Evolutionary conservation across 345 rosid genomes (phyloP).

Genomic region (Stellera chamaejasme): DNA sequence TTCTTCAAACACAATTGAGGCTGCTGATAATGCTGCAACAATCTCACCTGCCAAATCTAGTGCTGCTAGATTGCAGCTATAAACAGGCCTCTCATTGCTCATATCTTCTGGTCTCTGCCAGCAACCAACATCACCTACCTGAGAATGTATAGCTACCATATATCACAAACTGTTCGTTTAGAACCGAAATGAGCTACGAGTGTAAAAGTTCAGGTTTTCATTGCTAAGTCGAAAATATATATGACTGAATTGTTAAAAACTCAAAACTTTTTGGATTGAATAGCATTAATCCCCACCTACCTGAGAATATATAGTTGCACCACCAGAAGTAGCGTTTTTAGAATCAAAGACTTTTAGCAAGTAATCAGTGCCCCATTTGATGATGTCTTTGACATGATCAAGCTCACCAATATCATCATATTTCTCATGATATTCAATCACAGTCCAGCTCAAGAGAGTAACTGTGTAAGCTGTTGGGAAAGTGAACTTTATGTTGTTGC

Average conservation of each 20-base stretch:
- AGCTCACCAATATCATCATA: constrained; percentile 44
- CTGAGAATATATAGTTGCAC: constrained; percentile 41
- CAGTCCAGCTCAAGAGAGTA: constrained; percentile 58
- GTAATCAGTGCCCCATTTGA: constrained; percentile 53
- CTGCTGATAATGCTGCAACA: constrained; percentile 45
- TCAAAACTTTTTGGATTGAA: not conserved
- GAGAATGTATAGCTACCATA: not conserved
- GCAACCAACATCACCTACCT: constrained; percentile 51
- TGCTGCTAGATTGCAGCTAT: constrained; percentile 29
- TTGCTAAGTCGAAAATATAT: too few relatives aligned
- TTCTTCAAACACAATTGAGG: constrained; percentile 48
- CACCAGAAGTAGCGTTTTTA: constrained; percentile 19
- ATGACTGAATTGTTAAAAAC: not conserved
- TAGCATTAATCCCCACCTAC: constrained; percentile 20
- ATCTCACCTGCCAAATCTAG: constrained; percentile 54
- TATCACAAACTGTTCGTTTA: too few relatives aligned
- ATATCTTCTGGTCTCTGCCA: constrained; percentile 73
- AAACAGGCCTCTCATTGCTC: constrained; percentile 37
- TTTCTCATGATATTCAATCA: constrained; percentile 49
- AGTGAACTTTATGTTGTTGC: constrained; percentile 50
- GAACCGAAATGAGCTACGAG: too few relatives aligned
- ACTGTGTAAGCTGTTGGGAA: constrained; percentile 52
- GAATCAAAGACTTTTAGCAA: constrained; percentile 41
- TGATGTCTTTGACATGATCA: constrained; percentile 49
- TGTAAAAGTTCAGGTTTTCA: too few relatives aligned